phyloP scores from a whole-genome alignment of 345 rosid genomes.

The Laguncularia racemosa region DNA sequence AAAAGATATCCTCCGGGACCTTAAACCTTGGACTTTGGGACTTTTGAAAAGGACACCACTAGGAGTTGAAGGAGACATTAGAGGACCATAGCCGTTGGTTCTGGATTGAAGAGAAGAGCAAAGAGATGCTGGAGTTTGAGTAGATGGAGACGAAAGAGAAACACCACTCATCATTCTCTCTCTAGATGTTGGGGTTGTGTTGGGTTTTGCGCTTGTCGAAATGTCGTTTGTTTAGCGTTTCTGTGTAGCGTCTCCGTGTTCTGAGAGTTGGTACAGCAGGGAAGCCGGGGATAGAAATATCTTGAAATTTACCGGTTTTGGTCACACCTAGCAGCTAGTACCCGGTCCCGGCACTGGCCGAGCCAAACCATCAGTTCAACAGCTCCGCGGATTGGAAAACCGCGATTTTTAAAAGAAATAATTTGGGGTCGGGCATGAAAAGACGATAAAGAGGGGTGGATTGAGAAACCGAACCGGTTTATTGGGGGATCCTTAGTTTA shows the following conservation, averaged over 20 bases:
- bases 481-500: too few species aligned
- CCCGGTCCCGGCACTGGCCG: too few species aligned
- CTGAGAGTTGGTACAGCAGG: not conserved
- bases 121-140: not conserved
- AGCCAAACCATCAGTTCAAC: too few species aligned
- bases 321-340: too few species aligned
- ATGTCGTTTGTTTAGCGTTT: not conserved
- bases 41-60: slow-evolving; percentile 2
- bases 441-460: too few species aligned
- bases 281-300: not conserved
- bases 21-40: slow-evolving; percentile 12
- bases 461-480: too few species aligned
- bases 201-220: not conserved
- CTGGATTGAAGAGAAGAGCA: slow-evolving; percentile 9
- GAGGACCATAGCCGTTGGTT: not conserved
- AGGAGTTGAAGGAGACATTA: too few species aligned
- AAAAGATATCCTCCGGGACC: slow-evolving; percentile 14
- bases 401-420: too few species aligned
- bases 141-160: slow-evolving; percentile 4
- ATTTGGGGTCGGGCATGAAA: too few species aligned
- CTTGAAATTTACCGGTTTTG: not conserved
- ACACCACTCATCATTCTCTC: slow-evolving; percentile 11
- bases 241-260: not conserved
- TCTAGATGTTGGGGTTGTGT: not conserved
- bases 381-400: too few species aligned